phyloP scores from a whole-genome alignment of 768 basidiomycete species.

The Tephrocybe sp. region DNA sequence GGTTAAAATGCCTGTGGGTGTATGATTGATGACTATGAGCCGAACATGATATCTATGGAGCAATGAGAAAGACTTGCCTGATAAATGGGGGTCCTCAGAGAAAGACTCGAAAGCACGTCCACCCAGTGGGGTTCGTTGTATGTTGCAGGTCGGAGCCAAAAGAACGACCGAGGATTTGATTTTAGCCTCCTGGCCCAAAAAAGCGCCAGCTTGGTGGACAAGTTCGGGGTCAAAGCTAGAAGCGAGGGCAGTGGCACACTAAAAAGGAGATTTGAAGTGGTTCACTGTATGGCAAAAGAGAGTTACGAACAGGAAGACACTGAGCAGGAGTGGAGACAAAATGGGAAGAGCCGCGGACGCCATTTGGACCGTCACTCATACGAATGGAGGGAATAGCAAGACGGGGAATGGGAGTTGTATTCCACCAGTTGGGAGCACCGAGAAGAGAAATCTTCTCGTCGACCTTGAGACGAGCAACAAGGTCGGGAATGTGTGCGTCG shows the following conservation, averaged over 20 bases:
- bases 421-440: conserved; percentile 71
- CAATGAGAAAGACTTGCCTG: conserved; percentile 34
- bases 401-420: conserved; percentile 53
- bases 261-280: background rate
- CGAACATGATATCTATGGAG: background rate
- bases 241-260: conserved; percentile 67
- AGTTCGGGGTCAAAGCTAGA: conserved; percentile 67
- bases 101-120: conserved; percentile 70
- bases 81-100: conserved; percentile 68
- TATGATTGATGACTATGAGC: background rate
- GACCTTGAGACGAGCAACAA: conserved; percentile 50
- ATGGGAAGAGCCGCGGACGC: conserved; percentile 65
- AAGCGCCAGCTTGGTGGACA: conserved; percentile 49
- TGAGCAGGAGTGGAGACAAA: conserved; percentile 64
- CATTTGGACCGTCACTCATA: conserved; percentile 73
- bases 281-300: background rate
- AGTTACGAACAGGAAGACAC: conserved; percentile 53
- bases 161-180: conserved; percentile 60
- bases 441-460: conserved; percentile 66
- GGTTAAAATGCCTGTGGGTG: conserved; percentile 47
- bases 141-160: conserved; percentile 75
- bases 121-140: conserved; percentile 61
- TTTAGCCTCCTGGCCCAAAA: conserved; percentile 65
- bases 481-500: conserved; percentile 46
- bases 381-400: conserved; percentile 64